Evolutionary conservation across 1,284 basidiomycete genomes (phyloP), one percentile per base, ranked within the genome.

Genomic region (Lignosus rhinocerotis): DNA sequence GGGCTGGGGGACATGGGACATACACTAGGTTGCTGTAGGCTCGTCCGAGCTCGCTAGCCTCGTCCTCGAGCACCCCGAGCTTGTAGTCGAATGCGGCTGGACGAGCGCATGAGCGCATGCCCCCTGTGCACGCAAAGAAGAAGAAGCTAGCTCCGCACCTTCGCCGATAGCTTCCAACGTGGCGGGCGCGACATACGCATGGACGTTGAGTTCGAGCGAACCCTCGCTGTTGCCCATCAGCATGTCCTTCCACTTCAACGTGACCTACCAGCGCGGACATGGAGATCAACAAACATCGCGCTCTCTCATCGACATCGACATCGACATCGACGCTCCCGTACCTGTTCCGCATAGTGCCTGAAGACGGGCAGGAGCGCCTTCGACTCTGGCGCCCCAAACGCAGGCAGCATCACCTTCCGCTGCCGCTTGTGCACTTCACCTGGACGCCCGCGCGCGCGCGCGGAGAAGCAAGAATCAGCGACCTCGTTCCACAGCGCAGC

Each of bases 311-410:
- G n/a, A n/a, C n/a, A n/a, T n/a, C n/a, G n/a, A n/a, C n/a, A n/a
- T n/a, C n/a, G n/a, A n/a, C n/a, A n/a, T n/a, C n/a, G n/a, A n/a
- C n/a, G n/a, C n/a, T n/a, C 36, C 34, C 48, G 54, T 66, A 79
- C 82, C 70, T 79, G 73, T 48, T 76, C 71, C 11, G 76, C 78
- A 52, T 76, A 73, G 57, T 77, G 74, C 42, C 72, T 74, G 68
- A 84, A 83, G 25, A 81, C 76, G 11, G 81, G 78, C 1, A 82
- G 72, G 46, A 81, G 78, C 2, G 78, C 75, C 58, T 77, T 81
- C 5, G 78, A 75, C 60, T 83, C 81, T 0, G 78, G 76, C 6
- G 69, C 58, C 1, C 77, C 74, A 52, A 81, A 82, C 7, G 74
- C 80, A 1, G 77, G 78, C 25, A 75, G 69, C 68, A 82, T 72